Base-by-base conservation (phyloP, 768 basidiomycete genomes). In the Termitomyces sp. region DNA sequence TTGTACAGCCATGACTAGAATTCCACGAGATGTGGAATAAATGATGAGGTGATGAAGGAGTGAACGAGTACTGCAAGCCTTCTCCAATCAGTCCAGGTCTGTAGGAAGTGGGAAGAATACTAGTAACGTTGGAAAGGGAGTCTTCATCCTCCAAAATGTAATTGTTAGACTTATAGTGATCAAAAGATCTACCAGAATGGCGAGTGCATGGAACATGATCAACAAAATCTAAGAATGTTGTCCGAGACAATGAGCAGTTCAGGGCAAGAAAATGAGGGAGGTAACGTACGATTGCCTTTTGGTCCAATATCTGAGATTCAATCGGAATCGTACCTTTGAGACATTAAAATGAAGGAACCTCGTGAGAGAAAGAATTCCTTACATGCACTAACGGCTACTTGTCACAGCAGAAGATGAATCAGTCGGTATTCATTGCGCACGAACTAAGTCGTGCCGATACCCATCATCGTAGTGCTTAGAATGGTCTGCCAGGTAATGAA, bases 21-120 rank as follows among this genome's bases (percentile, higher is more conserved):
- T 54, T 27, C 61, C 61, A 10, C 61, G 57, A 22, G 58, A 54
- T 18, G 58, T 30, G 6, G 45, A 20, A 40, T 59, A 59, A 1
- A 56, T 30, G 18, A 62, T 20, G 20, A 62, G 51, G 27, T 45
- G 43, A 5, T 54, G 55, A 9, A 62, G 58, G 8, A 62, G 18
- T 5, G 54, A 53, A 20, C 48, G 57, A 32, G 50, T 61, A 10
- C 58, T 61, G 40, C 13, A n/a, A 40, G 33, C 26, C 18, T 12
- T 18, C 18, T 4, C 7, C 33, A n/a, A 24, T n/a, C 3, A 10
- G 4, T 5, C 32, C 5, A 24, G 27, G 7, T 30, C 8, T 58
- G 13, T 13, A n/a, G n/a, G n/a, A n/a, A n/a, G n/a, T n/a, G n/a
- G n/a, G 30, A 34, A n/a, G 24, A 22, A 4, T 51, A 27, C 13